These are phyloP conservation scores for Mycena metata DNA, from an alignment of 768 basidiomycete species.

Conservation along the genomic window DNA sequence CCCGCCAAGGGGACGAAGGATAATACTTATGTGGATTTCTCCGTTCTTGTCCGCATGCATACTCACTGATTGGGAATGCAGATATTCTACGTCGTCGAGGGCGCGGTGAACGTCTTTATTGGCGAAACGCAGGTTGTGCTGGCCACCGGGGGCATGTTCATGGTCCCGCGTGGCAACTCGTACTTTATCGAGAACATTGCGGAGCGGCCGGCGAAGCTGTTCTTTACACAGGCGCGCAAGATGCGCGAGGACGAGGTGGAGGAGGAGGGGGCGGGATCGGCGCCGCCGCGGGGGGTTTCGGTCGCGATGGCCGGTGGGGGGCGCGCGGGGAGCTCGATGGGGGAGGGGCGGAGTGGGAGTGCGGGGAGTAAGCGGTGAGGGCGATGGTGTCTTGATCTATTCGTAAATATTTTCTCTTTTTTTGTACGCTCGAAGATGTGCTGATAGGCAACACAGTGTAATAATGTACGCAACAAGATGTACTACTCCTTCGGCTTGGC, in stretches of 20 bases:
- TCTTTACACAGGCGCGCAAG: constrained; percentile 79
- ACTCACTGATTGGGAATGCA: constrained; percentile 27
- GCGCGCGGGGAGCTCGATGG: no score
- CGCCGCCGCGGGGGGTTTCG: no score
- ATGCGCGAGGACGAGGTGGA: constrained; percentile 49
- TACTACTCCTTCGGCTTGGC: no score
- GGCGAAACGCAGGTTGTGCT: constrained; percentile 85
- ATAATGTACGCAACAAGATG: no score
- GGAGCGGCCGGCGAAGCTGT: constrained; percentile 70
- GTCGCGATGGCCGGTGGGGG: no score
- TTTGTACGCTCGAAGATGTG: no score
- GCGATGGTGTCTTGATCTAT: no score
- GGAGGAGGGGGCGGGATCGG: not conserved
- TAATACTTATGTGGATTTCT: constrained; percentile 86
- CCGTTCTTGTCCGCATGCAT: no score
- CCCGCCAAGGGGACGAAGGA: constrained; percentile 91
- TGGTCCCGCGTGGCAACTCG: constrained; percentile 78
- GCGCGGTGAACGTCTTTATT: constrained; percentile 88
- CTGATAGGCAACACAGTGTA: no score
- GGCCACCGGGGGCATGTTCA: constrained; percentile 86
- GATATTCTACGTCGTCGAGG: constrained; percentile 83
- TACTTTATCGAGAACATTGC: constrained; percentile 71
- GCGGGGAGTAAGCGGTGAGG: no score
- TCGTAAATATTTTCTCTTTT: no score
- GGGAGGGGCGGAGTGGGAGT: no score